phyloP scores from a whole-genome alignment of 2,329 filamentous ascomycete species.

The Epichloe typhina region DNA sequence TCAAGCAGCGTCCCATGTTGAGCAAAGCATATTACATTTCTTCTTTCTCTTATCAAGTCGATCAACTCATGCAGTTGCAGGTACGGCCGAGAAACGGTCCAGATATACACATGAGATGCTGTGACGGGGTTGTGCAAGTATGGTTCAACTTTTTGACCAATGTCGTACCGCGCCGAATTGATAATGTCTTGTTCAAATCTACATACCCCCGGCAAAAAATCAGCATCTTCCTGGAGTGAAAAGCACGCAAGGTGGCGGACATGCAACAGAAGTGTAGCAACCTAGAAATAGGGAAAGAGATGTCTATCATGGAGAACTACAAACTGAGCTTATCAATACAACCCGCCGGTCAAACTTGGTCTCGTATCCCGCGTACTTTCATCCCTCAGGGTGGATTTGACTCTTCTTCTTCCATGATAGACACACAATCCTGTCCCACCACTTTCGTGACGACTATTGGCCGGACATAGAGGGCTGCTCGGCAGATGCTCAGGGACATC shows the following conservation, averaged over 20 bases:
- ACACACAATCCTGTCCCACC: constrained; percentile 37
- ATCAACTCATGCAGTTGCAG: too few relatives aligned
- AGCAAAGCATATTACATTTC: background rate
- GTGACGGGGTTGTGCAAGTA: too few relatives aligned
- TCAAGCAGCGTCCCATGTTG: background rate
- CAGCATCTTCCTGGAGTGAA: too few relatives aligned
- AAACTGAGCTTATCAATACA: background rate
- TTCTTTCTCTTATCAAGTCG: too few relatives aligned
- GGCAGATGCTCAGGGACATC: constrained; percentile 38
- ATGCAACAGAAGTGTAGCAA: background rate
- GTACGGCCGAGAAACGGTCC: too few relatives aligned
- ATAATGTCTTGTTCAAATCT: too few relatives aligned
- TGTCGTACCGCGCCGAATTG: too few relatives aligned
- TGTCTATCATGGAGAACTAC: background rate
- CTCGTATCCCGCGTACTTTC: background rate
- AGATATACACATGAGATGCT: too few relatives aligned
- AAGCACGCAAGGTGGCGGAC: background rate
- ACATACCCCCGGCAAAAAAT: too few relatives aligned
- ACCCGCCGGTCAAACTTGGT: background rate
- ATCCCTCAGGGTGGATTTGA: constrained; percentile 2
- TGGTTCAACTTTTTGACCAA: too few relatives aligned
- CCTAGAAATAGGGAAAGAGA: background rate
- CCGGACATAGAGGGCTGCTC: constrained; percentile 37
- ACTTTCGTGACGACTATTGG: constrained; percentile 29
- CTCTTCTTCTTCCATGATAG: constrained; percentile 29